phyloP scores from a whole-genome alignment of 1,284 basidiomycete species.

The Trametes hirsuta region DNA sequence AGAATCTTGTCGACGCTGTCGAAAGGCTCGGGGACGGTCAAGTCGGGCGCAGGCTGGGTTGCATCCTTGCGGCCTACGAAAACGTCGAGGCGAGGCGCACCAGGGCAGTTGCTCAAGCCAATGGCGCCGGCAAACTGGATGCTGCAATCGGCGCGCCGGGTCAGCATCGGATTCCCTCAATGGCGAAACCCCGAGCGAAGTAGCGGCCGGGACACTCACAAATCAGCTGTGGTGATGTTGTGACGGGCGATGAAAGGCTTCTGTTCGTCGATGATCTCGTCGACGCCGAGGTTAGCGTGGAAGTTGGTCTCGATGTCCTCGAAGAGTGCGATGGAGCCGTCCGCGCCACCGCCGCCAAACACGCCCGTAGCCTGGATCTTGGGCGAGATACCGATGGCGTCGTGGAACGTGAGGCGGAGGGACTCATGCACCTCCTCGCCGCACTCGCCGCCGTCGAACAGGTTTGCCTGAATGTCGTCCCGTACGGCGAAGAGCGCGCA shows the following conservation, averaged over 20 bases:
- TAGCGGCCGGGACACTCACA: constrained; percentile 8
- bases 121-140: constrained; percentile 30
- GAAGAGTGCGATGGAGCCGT: constrained; percentile 29
- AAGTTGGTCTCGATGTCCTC: constrained; percentile 28
- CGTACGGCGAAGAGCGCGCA: constrained; percentile 41
- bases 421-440: constrained; percentile 33
- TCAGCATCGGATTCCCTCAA: neutral
- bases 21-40: constrained; percentile 30
- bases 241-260: constrained; percentile 20
- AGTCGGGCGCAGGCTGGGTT: constrained; percentile 28
- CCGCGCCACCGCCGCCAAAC: constrained; percentile 27
- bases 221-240: constrained; percentile 25
- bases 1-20: constrained; percentile 12
- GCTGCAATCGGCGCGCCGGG: neutral
- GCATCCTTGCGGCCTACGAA: constrained; percentile 21
- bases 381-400: constrained; percentile 30
- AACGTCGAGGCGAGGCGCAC: constrained; percentile 26
- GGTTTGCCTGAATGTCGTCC: constrained; percentile 40
- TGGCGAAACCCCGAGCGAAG: neutral
- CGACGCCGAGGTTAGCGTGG: constrained; percentile 28
- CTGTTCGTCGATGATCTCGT: constrained; percentile 26
- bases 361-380: constrained; percentile 7
- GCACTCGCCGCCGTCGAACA: constrained; percentile 35
- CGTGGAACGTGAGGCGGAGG: constrained; percentile 35
- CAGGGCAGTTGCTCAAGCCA: constrained; percentile 33